Conservation (phyloP, 2,329 filamentous ascomycete genomes). For the Penicillium sp. region DNA sequence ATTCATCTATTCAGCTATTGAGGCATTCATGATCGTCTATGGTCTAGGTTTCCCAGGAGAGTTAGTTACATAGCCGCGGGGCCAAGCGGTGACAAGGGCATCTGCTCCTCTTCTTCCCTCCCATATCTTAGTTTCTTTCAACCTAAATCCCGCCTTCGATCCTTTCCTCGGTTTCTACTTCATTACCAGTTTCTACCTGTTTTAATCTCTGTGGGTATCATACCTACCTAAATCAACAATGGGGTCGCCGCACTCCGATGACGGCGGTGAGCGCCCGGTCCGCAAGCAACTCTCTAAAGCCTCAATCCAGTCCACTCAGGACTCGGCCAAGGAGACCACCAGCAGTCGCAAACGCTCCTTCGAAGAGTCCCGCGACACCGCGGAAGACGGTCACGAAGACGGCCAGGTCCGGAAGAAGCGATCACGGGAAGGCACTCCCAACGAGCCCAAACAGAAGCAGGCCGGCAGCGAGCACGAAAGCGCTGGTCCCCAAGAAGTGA, state of each 20-base stretch:
- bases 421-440: slow-evolving; percentile 39
- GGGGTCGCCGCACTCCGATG: slow-evolving; percentile 20
- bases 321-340: slow-evolving; percentile 19
- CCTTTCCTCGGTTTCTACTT: slow-evolving; percentile 5
- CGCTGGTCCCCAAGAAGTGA: slow-evolving; percentile 9
- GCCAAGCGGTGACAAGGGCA: slow-evolving; percentile 16
- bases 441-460: slow-evolving; percentile 2
- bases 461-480: slow-evolving; percentile 7
- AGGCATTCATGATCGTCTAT: neutral
- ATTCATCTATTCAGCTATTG: neutral
- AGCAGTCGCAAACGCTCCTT: slow-evolving; percentile 35
- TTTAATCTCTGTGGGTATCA: slow-evolving; percentile 3
- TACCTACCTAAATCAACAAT: slow-evolving; percentile 1
- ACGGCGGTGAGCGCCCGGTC: slow-evolving; percentile 52
- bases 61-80: slow-evolving; percentile 11
- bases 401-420: slow-evolving; percentile 38
- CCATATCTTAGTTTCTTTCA: neutral
- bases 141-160: neutral
- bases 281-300: slow-evolving; percentile 59
- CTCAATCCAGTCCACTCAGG: slow-evolving; percentile 46
- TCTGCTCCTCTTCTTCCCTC: neutral
- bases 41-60: neutral
- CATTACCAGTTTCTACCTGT: neutral
- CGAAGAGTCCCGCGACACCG: slow-evolving; percentile 28
- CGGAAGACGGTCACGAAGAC: slow-evolving; percentile 26